Percentiles rank a stretch among this genome's conserved stretches.
phyloP scores from a whole-genome alignment of 257 asterid species.

The Hygrophila difformis region DNA sequence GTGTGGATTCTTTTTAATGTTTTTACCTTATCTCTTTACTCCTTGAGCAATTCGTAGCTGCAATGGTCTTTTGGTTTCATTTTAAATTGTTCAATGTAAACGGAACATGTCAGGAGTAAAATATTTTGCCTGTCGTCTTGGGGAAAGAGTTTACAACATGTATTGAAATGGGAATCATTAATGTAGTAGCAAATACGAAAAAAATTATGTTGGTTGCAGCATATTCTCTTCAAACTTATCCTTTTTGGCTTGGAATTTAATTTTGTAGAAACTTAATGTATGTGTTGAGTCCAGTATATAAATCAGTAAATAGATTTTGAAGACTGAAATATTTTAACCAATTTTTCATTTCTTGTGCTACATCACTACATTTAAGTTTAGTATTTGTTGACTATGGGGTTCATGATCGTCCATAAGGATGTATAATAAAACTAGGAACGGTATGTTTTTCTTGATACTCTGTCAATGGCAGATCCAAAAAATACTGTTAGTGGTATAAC shows the following conservation, averaged over 20 bases:
- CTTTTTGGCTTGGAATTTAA: neutral
- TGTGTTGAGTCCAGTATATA: neutral
- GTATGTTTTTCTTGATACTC: neutral
- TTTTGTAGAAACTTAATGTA: neutral
- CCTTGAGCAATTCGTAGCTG: neutral
- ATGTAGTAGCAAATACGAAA: neutral
- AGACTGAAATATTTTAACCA: neutral
- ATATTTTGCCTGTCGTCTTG: neutral
- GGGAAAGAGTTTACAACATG: neutral
- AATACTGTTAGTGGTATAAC: too few species aligned
- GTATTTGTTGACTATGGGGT: neutral
- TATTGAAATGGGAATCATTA: neutral
- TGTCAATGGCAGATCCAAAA: too few species aligned
- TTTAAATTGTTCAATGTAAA: neutral
- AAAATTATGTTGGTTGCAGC: neutral
- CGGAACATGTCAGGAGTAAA: neutral
- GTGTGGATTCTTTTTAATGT: neutral
- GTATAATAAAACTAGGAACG: neutral
- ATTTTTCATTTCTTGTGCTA: neutral
- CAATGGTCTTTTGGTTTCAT: neutral
- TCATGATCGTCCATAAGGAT: neutral
- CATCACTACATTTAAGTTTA: neutral
- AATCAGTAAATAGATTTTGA: neutral
- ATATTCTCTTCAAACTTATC: neutral
- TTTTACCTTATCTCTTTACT: neutral